phyloP scores from a whole-genome alignment of 129 eudicot species.

The Daucus carota region DNA sequence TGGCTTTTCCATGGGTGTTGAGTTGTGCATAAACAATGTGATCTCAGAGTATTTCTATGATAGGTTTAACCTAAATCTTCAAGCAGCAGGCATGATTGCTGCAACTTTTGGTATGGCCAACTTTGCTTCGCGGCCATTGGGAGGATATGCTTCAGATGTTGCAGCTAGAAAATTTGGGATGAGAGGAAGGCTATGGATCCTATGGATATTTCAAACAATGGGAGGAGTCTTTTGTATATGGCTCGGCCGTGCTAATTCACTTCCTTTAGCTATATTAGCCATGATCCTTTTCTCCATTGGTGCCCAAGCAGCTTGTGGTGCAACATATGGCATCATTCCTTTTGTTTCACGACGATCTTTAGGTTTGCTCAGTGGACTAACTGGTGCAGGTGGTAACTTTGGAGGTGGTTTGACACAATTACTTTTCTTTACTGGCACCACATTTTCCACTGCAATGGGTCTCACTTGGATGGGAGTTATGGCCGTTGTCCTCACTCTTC shows the following conservation, averaged over 20 bases:
- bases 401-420: slow-evolving; percentile 65
- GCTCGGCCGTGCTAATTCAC: slow-evolving; percentile 45
- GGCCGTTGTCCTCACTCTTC: slow-evolving; percentile 50
- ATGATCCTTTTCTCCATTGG: slow-evolving; percentile 83
- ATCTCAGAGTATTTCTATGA: slow-evolving; percentile 65
- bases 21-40: slow-evolving; percentile 51
- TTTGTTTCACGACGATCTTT: slow-evolving; percentile 63
- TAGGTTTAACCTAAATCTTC: slow-evolving; percentile 47
- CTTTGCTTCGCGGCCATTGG: slow-evolving; percentile 38
- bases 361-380: slow-evolving; percentile 50
- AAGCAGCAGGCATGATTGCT: slow-evolving; percentile 46
- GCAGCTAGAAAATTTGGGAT: slow-evolving; percentile 43
- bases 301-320: slow-evolving; percentile 81
- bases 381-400: slow-evolving; percentile 73
- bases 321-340: slow-evolving; percentile 76
- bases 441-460: slow-evolving; percentile 44
- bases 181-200: slow-evolving; percentile 60
- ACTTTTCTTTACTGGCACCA: slow-evolving; percentile 52
- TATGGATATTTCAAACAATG: slow-evolving; percentile 53
- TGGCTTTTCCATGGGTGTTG: slow-evolving; percentile 61
- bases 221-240: slow-evolving; percentile 56
- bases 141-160: slow-evolving; percentile 48
- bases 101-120: slow-evolving; percentile 63
- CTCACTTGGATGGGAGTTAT: slow-evolving; percentile 59
- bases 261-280: slow-evolving; percentile 34